Conservation (phyloP, 306 rosid genomes). For the Cucurbita ficifolia region DNA sequence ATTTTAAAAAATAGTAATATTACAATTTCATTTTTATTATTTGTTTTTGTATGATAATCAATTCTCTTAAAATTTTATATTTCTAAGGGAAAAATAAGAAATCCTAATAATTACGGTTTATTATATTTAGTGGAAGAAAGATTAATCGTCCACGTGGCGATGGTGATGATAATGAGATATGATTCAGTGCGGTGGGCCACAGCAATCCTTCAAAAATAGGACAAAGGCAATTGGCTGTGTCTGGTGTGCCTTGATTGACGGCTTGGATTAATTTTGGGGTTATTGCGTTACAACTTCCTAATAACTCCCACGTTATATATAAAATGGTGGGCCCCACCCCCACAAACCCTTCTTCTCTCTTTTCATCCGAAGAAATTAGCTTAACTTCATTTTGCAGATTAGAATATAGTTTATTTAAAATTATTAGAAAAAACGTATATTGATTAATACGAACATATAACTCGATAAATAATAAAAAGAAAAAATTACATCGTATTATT, state of each 20-base stretch:
- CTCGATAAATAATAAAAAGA: no score
- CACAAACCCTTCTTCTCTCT: not conserved
- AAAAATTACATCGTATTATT: no score
- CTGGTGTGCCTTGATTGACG: constrained; percentile 5
- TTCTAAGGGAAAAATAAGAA: not conserved
- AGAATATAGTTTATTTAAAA: no score
- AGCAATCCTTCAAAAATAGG: not conserved
- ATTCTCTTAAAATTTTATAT: no score
- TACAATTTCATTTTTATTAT: no score
- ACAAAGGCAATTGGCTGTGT: not conserved
- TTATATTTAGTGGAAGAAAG: not conserved
- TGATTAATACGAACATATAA: no score
- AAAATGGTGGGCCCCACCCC: not conserved
- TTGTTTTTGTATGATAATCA: not conserved
- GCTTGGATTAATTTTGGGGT: not conserved
- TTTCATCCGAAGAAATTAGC: not conserved
- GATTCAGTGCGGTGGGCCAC: constrained; percentile 6
- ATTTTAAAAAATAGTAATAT: not conserved
- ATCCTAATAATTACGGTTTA: not conserved
- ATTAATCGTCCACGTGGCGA: not conserved
- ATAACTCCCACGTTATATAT: constrained; percentile 1
- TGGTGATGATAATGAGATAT: not conserved
- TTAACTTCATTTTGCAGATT: no score
- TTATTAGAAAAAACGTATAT: no score
- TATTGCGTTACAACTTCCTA: constrained; percentile 2